Evolutionary conservation across 2,329 filamentous ascomycete genomes (phyloP).

Genomic region (Pyrenophora tritici-repentis): DNA sequence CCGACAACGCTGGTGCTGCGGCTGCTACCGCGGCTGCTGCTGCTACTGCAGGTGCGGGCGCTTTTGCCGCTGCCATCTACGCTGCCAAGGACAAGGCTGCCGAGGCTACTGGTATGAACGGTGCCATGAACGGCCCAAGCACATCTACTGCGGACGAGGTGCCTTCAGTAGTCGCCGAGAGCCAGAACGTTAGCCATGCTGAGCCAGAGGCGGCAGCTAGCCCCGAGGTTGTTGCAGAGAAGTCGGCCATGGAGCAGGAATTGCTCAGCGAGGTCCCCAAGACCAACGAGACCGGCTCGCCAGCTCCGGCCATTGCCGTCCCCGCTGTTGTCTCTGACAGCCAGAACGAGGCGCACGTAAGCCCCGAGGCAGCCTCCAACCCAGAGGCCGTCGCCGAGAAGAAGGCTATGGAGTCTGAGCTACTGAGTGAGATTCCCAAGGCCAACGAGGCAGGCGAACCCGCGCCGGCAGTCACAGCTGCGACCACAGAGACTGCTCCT

Average conservation of each 20-base stretch:
- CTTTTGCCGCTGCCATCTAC: conserved; percentile 39
- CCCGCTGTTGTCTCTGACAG: conserved; percentile 72
- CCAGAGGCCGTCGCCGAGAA: conserved; percentile 71
- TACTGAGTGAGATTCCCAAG: conserved; percentile 65
- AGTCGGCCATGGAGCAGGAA: conserved; percentile 73
- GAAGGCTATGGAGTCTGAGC: conserved; percentile 71
- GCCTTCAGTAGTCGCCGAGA: conserved; percentile 70
- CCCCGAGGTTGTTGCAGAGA: conserved; percentile 68
- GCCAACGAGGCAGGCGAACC: conserved; percentile 49
- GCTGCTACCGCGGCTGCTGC: conserved; percentile 41
- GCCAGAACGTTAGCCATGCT: conserved; percentile 67
- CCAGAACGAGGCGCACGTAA: conserved; percentile 66
- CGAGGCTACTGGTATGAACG: conserved; percentile 48
- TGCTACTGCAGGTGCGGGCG: conserved; percentile 51
- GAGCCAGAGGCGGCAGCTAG: conserved; percentile 70
- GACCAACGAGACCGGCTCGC: conserved; percentile 48
- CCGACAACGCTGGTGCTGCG: conserved; percentile 17
- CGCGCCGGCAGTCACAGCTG: conserved; percentile 22
- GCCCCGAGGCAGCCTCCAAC: conserved; percentile 69
- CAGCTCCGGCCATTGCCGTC: conserved; percentile 33
- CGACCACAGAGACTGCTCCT: conserved; percentile 20
- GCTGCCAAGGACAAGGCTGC: conserved; percentile 44
- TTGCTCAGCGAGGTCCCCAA: conserved; percentile 53
- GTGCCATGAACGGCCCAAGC: conserved; percentile 22
- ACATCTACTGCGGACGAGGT: conserved; percentile 45